Base-by-base conservation (phyloP, 768 basidiomycete genomes). In the Udeniomyces megalosporus region DNA sequence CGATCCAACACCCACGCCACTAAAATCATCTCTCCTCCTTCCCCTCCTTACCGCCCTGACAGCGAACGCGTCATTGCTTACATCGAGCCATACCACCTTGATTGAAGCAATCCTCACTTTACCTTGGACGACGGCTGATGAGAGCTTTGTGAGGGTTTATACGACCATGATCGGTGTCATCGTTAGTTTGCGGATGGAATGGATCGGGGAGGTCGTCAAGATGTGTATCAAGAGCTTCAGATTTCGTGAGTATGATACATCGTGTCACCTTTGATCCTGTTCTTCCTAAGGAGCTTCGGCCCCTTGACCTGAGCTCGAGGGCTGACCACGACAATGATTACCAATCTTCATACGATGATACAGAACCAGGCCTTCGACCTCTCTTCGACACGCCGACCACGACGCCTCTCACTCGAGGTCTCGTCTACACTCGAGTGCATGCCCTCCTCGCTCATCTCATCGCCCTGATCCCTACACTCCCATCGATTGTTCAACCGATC, bases 131-230 rank as follows among this genome's bases (percentile, higher is more conserved):
- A 86, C 83, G n/a, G 81, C 89, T 74, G 72, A 73, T 29, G 80
- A 80, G 34, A 75, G 77, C 35, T 86, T 93, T 67, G 90, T 92
- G 57, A 85, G 84, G 73, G 83, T 84, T 4, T 96, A 93, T 74
- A 85, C 84, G 32, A 80, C 85, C 38, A 95, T 95, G 71, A 81
- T 90, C 52, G 87, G 88, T 29, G 88, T 92, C 77, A 81, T 99
- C 45, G 80, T 93, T 67, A 89, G 86, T 65, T 88, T 93, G 26
- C 77, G 85, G 65, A 88, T 92, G 64, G 89, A 95, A 75, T 96
- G 93, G 74, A 79, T 93, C 34, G 84, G 84, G 26, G 78, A 86
- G 57, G 83, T 96, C 6, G 81, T 96, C 5, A 78, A 79, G 62
- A 90, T 81, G 75, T 83, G 87, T 45, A 81, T 89, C 14, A 82